phyloP scores from a whole-genome alignment of 257 asterid species.

The Solanum sejunctum region DNA sequence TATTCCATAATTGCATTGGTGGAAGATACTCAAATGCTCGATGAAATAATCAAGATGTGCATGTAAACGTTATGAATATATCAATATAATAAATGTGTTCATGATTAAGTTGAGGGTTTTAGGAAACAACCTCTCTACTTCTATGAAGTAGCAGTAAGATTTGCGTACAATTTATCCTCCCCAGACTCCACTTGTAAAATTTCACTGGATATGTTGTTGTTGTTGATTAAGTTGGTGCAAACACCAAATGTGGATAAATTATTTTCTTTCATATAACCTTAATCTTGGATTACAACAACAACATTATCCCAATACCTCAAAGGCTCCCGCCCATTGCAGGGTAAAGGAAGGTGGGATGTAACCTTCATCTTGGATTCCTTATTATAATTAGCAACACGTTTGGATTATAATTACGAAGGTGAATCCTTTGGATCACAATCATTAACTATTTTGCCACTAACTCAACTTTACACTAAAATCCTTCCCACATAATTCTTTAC shows the following conservation, averaged over 20 bases:
- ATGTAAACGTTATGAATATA: neutral
- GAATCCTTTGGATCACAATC: neutral
- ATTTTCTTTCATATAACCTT: neutral
- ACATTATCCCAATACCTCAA: too few species aligned
- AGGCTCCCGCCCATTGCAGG: too few species aligned
- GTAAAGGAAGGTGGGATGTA: too few species aligned
- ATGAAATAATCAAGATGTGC: neutral
- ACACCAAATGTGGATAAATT: neutral
- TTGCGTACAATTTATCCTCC: too few species aligned
- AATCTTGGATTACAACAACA: neutral
- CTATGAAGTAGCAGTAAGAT: too few species aligned
- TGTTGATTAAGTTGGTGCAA: neutral
- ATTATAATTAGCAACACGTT: neutral
- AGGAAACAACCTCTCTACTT: too few species aligned
- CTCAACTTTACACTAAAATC: too few species aligned
- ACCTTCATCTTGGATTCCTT: neutral
- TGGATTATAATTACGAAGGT: neutral
- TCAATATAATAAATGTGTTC: neutral
- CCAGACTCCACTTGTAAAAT: too few species aligned
- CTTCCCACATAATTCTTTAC: neutral
- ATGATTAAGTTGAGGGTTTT: neutral
- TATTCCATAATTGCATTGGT: accelerated
- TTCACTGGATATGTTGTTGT: too few species aligned
- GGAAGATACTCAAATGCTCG: neutral
- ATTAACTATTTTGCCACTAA: neutral